phyloP scores from a whole-genome alignment of 176 grass and related monocot genomes.

The Hsuehochloa calcarea region DNA sequence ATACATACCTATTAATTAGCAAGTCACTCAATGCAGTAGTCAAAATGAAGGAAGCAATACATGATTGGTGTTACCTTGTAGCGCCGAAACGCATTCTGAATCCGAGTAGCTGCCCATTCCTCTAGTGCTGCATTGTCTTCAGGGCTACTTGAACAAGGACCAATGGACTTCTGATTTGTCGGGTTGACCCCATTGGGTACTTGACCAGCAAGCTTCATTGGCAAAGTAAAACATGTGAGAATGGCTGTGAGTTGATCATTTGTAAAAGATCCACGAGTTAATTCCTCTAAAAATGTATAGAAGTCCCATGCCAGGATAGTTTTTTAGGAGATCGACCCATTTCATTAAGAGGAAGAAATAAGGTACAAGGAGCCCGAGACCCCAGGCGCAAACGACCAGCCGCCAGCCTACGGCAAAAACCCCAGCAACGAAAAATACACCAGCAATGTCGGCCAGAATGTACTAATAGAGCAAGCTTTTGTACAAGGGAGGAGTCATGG shows the following conservation, averaged over 20 bases:
- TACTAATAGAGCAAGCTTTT: neutral
- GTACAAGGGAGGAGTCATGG: neutral
- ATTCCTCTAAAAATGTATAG: neutral
- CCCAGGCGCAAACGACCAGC: neutral
- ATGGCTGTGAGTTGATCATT: neutral
- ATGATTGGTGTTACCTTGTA: constrained; percentile 50
- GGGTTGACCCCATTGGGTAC: constrained; percentile 44
- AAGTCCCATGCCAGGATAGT: neutral
- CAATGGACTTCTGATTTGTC: constrained; percentile 49
- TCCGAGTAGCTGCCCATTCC: constrained; percentile 69
- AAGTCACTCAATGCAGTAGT: neutral
- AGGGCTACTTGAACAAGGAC: constrained; percentile 57
- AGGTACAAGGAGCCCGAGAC: neutral
- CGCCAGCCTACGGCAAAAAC: neutral
- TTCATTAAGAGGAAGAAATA: neutral
- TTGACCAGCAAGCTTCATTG: constrained; percentile 37
- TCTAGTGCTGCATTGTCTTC: constrained; percentile 54
- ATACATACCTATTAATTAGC: neutral
- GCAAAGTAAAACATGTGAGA: constrained; percentile 17
- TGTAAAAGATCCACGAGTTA: neutral
- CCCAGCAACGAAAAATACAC: neutral
- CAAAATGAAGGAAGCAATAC: neutral
- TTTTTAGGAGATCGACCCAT: neutral
- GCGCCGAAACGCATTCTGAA: constrained; percentile 69
- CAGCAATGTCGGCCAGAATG: neutral